phyloP scores from a whole-genome alignment of 371 early-diverging fungal genomes.

The Apophysomyces elegans region DNA sequence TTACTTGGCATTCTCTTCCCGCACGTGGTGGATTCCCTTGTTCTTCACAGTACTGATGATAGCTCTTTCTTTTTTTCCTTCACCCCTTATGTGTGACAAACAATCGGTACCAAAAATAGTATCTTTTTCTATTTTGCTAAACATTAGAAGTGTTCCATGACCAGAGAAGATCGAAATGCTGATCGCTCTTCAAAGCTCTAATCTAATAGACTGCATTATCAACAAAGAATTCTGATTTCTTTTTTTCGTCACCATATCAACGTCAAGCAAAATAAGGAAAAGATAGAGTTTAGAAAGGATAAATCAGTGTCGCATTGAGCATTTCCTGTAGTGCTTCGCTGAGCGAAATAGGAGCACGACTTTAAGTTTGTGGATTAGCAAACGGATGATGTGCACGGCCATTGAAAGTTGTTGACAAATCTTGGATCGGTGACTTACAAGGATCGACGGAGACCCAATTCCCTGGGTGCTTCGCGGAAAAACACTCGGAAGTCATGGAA shows the following conservation, averaged over 20 bases:
- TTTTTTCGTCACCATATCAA: background rate
- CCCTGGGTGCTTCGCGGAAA: slow-evolving; percentile 2
- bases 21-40: slow-evolving; percentile 13
- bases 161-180: background rate
- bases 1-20: slow-evolving; percentile 1
- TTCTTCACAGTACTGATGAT: background rate
- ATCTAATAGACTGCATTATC: too few relatives aligned
- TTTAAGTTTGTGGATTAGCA: too few relatives aligned
- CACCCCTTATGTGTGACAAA: slow-evolving; percentile 11
- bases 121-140: background rate
- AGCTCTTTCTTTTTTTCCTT: background rate
- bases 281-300: too few relatives aligned
- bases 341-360: too few relatives aligned
- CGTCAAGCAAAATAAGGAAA: too few relatives aligned
- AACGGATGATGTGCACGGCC: slow-evolving; percentile 3
- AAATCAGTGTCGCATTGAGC: too few relatives aligned
- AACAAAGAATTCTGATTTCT: background rate
- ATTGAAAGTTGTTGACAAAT: background rate
- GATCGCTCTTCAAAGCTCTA: background rate
- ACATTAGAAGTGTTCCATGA: background rate
- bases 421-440: slow-evolving; percentile 6
- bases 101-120: slow-evolving; percentile 4
- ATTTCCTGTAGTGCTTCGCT: too few relatives aligned
- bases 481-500: background rate
- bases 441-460: slow-evolving; percentile 9